A percentile compares a stretch with the other conserved stretches of the same genome.
Conservation (phyloP, 129 eudicot species). For the Deinandra increscens region DNA sequence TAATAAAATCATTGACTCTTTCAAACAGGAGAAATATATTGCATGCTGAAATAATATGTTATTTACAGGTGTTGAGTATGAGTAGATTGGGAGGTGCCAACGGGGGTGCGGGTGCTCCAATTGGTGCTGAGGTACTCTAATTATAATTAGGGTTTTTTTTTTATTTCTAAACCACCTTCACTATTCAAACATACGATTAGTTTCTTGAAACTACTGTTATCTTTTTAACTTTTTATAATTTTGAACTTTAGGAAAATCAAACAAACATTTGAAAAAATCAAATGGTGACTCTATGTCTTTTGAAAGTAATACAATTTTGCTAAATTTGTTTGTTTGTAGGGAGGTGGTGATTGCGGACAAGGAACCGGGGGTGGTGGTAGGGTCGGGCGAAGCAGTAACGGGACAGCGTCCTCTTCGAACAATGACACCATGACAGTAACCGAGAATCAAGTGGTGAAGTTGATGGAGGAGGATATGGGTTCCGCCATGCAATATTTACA, state of each 20-base stretch:
- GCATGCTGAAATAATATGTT: not conserved
- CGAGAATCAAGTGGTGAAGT: conserved; percentile 83
- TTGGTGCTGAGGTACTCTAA: conserved; percentile 54
- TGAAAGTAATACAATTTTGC: no score
- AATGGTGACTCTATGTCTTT: no score
- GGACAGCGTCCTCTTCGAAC: conserved; percentile 51
- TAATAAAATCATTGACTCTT: no score
- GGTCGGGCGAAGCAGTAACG: conserved; percentile 11
- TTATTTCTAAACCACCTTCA: no score
- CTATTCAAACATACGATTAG: no score
- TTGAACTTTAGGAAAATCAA: no score
- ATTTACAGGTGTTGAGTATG: conserved; percentile 83
- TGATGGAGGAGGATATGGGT: conserved; percentile 98
- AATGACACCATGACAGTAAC: conserved; percentile 63
- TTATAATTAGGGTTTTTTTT: no score
- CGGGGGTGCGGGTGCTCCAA: conserved; percentile 39
- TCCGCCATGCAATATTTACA: conserved; percentile 96
- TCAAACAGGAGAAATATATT: no score
- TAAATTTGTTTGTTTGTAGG: conserved; percentile 25
- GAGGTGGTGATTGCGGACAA: conserved; percentile 40
- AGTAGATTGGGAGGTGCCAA: conserved; percentile 93
- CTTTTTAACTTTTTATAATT: no score
- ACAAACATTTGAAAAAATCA: no score
- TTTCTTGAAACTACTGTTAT: no score
- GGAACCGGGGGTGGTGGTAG: conserved; percentile 22